These are phyloP conservation scores for Moricandia moricandioides DNA, from an alignment of 345 rosid species.

Conservation along the genomic window DNA sequence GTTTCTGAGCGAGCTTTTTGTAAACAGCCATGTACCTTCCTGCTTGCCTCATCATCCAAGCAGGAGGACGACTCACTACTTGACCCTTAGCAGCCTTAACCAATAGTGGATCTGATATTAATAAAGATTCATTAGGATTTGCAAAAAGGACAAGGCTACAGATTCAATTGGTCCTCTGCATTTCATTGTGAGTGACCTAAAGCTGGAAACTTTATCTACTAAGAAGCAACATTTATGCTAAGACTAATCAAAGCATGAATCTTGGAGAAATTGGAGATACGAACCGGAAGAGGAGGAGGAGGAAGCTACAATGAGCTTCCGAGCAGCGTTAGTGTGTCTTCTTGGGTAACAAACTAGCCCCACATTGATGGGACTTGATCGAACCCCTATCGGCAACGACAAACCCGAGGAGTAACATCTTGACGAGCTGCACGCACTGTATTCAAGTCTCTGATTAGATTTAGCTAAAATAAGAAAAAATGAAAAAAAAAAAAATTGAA, in stretches of 20 bases:
- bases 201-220: neutral
- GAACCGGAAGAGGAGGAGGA: conserved; percentile 47
- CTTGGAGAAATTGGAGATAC: neutral
- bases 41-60: conserved; percentile 99
- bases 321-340: conserved; percentile 19
- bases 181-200: neutral
- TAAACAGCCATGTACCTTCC: conserved; percentile 97
- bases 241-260: neutral
- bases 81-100: conserved; percentile 91
- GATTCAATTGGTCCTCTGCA: neutral
- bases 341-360: conserved; percentile 36
- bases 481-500: neutral
- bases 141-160: neutral
- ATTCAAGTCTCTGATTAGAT: neutral
- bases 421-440: conserved; percentile 46
- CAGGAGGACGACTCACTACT: conserved; percentile 76
- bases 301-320: conserved; percentile 41
- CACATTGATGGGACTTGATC: conserved; percentile 36
- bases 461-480: neutral
- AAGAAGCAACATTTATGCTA: neutral
- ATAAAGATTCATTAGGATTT: neutral
- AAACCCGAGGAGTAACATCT: conserved; percentile 41
- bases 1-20: conserved; percentile 90
- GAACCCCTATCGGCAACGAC: conserved; percentile 41
- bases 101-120: conserved; percentile 61